Conservation (phyloP, 257 asterid genomes). For the Solanum peruvianum region DNA sequence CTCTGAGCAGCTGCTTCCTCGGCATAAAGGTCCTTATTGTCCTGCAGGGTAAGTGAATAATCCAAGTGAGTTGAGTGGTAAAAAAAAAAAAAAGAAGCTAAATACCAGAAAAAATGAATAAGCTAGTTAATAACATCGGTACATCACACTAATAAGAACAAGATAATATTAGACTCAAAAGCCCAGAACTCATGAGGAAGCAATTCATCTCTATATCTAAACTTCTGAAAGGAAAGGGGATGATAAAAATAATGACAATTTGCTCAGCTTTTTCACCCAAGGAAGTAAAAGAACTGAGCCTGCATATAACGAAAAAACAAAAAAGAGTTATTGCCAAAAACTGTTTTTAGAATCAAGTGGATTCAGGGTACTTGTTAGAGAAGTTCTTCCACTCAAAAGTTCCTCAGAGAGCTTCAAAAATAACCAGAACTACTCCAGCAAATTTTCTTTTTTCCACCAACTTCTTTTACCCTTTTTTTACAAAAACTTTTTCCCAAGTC, state of each 20-base stretch:
- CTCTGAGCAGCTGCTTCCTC: slow-evolving; percentile 91
- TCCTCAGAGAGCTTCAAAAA: background rate
- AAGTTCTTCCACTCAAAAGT: background rate
- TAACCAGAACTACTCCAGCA: background rate
- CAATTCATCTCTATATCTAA: background rate
- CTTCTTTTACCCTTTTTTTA: background rate
- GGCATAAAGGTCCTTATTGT: slow-evolving; percentile 88
- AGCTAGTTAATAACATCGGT: background rate
- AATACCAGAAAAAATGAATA: background rate
- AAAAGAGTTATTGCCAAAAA: background rate
- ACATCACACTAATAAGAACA: background rate
- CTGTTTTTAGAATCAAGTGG: background rate
- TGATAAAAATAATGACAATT: background rate
- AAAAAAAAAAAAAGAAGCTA: background rate
- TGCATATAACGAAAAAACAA: background rate
- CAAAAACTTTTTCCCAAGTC: background rate
- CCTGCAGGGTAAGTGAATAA: slow-evolving; percentile 28
- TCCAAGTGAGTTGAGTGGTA: background rate
- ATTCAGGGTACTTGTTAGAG: background rate
- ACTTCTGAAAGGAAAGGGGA: background rate
- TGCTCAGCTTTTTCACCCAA: background rate
- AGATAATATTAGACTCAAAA: background rate
- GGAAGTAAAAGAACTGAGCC: background rate
- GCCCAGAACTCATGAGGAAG: background rate
- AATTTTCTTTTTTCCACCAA: background rate